Percentiles rank a stretch among this genome's conserved stretches.
Conservation (phyloP, 768 basidiomycete species). For the Epithele typhae region DNA sequence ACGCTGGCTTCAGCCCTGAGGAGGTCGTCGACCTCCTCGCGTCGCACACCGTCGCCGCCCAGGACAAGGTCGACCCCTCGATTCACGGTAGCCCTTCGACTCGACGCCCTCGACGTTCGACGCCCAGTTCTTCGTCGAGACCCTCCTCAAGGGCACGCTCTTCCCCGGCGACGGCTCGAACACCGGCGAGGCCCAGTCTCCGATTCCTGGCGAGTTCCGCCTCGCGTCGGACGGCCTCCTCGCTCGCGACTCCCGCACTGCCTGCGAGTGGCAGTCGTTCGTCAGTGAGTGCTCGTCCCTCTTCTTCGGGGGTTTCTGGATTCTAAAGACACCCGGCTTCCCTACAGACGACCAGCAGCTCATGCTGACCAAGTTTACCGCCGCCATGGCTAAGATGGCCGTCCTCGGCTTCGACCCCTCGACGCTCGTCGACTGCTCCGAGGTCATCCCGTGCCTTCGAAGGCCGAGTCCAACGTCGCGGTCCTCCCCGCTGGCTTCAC, state of each 20-base stretch:
- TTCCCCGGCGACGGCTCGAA: neutral
- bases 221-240: constrained; percentile 1
- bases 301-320: neutral
- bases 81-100: constrained; percentile 5
- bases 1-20: constrained; percentile 17
- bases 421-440: constrained; percentile 4
- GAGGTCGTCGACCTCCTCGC: constrained; percentile 19
- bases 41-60: constrained; percentile 16
- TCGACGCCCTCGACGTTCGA: constrained; percentile 7
- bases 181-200: constrained; percentile 1
- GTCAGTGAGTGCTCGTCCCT: neutral
- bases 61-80: constrained; percentile 14
- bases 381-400: constrained; percentile 1
- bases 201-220: constrained; percentile 8
- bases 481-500: constrained; percentile 1
- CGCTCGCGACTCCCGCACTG: constrained; percentile 1
- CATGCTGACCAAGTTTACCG: constrained; percentile 1
- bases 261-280: constrained; percentile 7
- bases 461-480: neutral
- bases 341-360: neutral
- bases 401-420: constrained; percentile 2
- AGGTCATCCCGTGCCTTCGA: constrained; percentile 3
- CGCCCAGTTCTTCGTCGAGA: constrained; percentile 11
- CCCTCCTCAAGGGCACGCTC: constrained; percentile 6
- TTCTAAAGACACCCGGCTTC: neutral